Percentiles rank a stretch among this genome's conserved stretches.
Conservation (phyloP, 176 grass and related monocot genomes). For the Hyparrhenia diplandra region DNA sequence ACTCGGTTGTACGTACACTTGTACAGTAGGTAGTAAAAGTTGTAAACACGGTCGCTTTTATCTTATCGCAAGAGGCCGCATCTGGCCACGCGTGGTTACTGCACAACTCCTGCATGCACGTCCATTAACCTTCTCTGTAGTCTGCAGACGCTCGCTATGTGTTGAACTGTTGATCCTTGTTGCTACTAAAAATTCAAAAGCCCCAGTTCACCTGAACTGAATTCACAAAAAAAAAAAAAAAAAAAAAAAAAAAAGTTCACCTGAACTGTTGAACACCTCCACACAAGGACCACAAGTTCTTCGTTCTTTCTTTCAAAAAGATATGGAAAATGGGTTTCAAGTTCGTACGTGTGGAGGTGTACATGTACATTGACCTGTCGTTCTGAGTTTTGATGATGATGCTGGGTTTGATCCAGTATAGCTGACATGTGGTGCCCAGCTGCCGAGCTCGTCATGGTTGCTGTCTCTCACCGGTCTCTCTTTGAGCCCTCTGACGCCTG, state of each 20-base stretch:
- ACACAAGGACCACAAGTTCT: neutral
- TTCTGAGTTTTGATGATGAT: neutral
- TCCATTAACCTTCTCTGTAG: neutral
- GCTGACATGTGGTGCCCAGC: neutral
- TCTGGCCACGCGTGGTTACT: neutral
- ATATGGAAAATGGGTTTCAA: neutral
- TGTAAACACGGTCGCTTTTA: neutral
- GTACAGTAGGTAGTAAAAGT: no score
- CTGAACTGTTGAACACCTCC: neutral
- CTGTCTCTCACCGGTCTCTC: neutral
- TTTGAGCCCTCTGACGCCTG: neutral
- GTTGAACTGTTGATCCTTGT: no score
- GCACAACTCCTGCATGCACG: neutral
- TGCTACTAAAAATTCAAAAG: no score
- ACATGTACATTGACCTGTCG: neutral
- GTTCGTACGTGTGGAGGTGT: neutral
- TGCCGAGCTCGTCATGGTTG: neutral
- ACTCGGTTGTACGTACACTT: no score
- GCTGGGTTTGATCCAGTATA: neutral
- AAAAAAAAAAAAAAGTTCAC: no score
- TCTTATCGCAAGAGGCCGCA: neutral
- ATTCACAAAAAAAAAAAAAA: no score
- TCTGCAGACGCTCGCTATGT: neutral
- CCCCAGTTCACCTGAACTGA: no score
- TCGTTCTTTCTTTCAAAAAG: neutral